Percentiles rank a stretch among this genome's conserved stretches.
Evolutionary conservation across 805 yeast genomes (phyloP).

Genomic region (Suhomyces emberorum): DNA sequence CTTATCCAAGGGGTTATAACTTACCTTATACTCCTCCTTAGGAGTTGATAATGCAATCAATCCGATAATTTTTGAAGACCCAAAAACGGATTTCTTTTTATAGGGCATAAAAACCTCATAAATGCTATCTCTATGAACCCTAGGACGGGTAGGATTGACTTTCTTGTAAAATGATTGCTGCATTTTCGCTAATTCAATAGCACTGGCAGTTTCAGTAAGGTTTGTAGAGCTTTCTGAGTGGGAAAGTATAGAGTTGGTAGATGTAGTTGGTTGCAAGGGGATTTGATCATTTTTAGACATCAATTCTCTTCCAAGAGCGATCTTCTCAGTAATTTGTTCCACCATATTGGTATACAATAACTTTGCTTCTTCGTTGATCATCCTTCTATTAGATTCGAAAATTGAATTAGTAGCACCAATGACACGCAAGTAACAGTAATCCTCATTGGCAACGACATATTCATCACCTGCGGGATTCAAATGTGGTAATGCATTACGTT

Average conservation of each 20-base stretch:
- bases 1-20: constrained; percentile 21
- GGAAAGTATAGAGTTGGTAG: background rate
- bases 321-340: constrained; percentile 24
- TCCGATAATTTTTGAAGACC: constrained; percentile 30
- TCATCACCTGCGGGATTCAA: constrained; percentile 20
- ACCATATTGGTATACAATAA: constrained; percentile 29
- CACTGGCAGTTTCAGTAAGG: constrained; percentile 18
- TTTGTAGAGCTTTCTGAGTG: background rate
- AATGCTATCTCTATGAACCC: constrained; percentile 7
- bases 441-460: constrained; percentile 31
- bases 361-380: constrained; percentile 33
- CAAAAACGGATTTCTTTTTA: constrained; percentile 27
- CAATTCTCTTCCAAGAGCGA: constrained; percentile 24
- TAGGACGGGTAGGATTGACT: constrained; percentile 7
- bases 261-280: background rate
- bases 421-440: constrained; percentile 22
- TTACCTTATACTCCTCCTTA: constrained; percentile 22
- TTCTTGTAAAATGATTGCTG: constrained; percentile 25
- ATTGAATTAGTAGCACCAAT: constrained; percentile 21
- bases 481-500: constrained; percentile 12
- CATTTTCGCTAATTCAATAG: constrained; percentile 26
- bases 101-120: constrained; percentile 32
- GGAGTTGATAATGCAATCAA: constrained; percentile 33
- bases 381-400: constrained; percentile 26
- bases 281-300: background rate